Evolutionary conservation across 2,329 filamentous ascomycete species (phyloP), one percentile per base, ranked within the genome.

Genomic region (Fusarium globosum): DNA sequence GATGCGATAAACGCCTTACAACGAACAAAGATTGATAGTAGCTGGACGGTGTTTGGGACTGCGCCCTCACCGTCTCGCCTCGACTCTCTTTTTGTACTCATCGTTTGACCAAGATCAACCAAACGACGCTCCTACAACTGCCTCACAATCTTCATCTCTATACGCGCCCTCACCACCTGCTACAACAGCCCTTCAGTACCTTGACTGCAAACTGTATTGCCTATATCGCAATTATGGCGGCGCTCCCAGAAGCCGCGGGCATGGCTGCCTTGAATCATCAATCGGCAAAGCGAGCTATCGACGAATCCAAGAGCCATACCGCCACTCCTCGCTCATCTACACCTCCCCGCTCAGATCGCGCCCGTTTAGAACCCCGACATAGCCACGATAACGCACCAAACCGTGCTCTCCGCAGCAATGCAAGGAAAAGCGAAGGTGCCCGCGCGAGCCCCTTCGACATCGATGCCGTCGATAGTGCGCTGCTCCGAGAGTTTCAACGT

Each of bases 401-500:
- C 60, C 78, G 81, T 26, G 79, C 81, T 58, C 75, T 80, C 20
- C 82, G 84, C 35, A 82, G 80, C 68, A 78, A 79, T 35, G 74
- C 78, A 39, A 80, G 83, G 60, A 78, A 79, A 45, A 81, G 80
- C 43, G 84, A 85, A 63, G 76, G 79, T 42, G 70, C 80, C 20
- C 82, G 81, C 26, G 72, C 78, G n/a, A 80, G 78, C 30, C 81
- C 79, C 6, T 78, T 90, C 43, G 87, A 90, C 70, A 77, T 85
- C 28, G 86, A 88, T 52, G 84, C 83, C 8, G 82, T 89, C 46
- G 86, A 89, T 62, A 83, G 82, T 68, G 87, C 87, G 33, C 78
- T 90, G 56, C 81, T 87, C 20, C 83, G 87, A 69, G 88, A 89
- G 72, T 78, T 88, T n/a, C 84, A 86, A 67, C 83, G 83, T 38